Conservation (phyloP, 2,329 filamentous ascomycete species). For the Colletotrichum chrysophilum region DNA sequence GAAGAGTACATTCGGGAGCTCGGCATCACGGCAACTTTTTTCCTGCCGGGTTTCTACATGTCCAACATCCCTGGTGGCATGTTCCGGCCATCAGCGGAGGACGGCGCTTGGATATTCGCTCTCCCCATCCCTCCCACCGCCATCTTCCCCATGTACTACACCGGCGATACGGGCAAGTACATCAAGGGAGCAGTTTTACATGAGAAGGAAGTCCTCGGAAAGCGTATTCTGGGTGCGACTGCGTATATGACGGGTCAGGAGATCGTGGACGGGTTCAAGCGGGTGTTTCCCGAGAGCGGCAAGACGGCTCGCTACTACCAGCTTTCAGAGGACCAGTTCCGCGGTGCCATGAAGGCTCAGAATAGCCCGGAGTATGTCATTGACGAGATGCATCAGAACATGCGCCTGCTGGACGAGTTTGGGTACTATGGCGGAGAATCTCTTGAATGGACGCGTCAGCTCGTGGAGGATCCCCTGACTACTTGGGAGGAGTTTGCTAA, state of each 20-base stretch:
- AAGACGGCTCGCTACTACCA: slow-evolving; percentile 33
- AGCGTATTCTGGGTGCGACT: slow-evolving; percentile 38
- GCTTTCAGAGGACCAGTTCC: slow-evolving; percentile 38
- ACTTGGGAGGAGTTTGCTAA: slow-evolving; percentile 43
- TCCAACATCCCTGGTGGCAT: slow-evolving; percentile 45
- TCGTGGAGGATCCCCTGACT: slow-evolving; percentile 39
- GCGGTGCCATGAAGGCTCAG: slow-evolving; percentile 32
- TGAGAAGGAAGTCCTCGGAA: slow-evolving; percentile 29
- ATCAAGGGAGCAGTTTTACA: slow-evolving; percentile 31
- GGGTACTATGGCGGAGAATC: slow-evolving; percentile 44
- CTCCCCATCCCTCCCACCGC: slow-evolving; percentile 32
- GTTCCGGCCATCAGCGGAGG: slow-evolving; percentile 31
- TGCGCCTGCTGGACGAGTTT: slow-evolving; percentile 43
- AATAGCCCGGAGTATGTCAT: slow-evolving; percentile 27
- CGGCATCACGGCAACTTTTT: slow-evolving; percentile 53
- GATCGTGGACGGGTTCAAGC: slow-evolving; percentile 31
- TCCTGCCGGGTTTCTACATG: slow-evolving; percentile 59
- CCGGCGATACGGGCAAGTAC: slow-evolving; percentile 45
- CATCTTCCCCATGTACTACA: slow-evolving; percentile 38
- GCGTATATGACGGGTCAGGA: slow-evolving; percentile 37
- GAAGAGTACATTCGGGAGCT: slow-evolving; percentile 57
- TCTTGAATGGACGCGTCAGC: slow-evolving; percentile 32
- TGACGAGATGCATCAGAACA: slow-evolving; percentile 46
- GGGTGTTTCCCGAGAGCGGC: slow-evolving; percentile 38
- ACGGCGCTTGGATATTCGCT: slow-evolving; percentile 35